phyloP scores from a whole-genome alignment of 2,329 filamentous ascomycete genomes.

The Calonectria leucothoes region DNA sequence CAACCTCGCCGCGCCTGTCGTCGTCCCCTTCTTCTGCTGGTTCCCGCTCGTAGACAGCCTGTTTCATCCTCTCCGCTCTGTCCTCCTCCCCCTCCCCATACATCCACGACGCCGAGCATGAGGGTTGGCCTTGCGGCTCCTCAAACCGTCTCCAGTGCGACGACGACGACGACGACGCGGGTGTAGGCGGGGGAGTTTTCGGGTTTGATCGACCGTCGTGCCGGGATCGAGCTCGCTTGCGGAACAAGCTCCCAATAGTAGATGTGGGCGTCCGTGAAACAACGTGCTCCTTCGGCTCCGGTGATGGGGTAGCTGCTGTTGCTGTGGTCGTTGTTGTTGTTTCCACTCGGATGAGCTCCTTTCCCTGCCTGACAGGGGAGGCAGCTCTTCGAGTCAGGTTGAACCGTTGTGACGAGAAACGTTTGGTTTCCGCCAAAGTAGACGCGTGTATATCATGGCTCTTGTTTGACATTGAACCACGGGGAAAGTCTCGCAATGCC shows the following conservation, averaged over 20 bases:
- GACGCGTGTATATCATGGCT: not conserved
- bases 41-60: conserved; percentile 37
- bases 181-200: conserved; percentile 33
- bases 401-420: conserved; percentile 23
- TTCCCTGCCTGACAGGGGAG: not conserved
- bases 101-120: conserved; percentile 38
- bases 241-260: conserved; percentile 39
- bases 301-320: too few species aligned
- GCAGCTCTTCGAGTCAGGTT: conserved; percentile 15
- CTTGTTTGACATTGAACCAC: conserved; percentile 15
- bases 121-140: conserved; percentile 28
- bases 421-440: conserved; percentile 12
- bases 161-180: conserved; percentile 25
- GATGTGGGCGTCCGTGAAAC: conserved; percentile 37
- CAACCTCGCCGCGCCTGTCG: not conserved
- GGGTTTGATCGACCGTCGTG: conserved; percentile 29
- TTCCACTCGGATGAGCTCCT: not conserved
- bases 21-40: conserved; percentile 30
- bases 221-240: conserved; percentile 39
- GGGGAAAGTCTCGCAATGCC: conserved; percentile 24
- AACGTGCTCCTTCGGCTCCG: conserved; percentile 1
- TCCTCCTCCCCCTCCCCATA: conserved; percentile 32
- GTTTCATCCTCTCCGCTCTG: conserved; percentile 30
- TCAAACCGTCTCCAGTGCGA: conserved; percentile 43
- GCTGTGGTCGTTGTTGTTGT: not conserved